Base-by-base conservation (phyloP, 208 protist genomes). In the Trypanosomatidae sp. region DNA sequence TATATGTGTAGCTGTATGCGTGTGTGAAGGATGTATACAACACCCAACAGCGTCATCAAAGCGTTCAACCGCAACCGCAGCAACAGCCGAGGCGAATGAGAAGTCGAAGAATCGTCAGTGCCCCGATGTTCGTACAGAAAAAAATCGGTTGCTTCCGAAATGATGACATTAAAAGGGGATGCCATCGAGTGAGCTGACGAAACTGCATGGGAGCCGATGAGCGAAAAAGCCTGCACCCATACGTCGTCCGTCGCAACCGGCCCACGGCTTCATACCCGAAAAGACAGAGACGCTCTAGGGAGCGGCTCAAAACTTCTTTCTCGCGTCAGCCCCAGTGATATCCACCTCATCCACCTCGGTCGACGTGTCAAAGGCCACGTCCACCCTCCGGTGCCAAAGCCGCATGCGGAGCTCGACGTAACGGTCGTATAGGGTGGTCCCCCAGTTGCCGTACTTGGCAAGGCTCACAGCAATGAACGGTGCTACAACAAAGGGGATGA, bases 401-500 rank as follows among this genome's bases (percentile, higher is more conserved):
- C 81, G 84, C 84, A 89, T 93, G 62, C 91, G 84, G 64, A 71
- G 75, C 78, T 93, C 84, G 36, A 95, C 85, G 70, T 94, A 96
- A 66, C 83, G 82, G 79, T 97, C 93, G 71, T 97, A 95, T 62
- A 91, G 71, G 41, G 85, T 87, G 13, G 84, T 80, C n/a, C 86
- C 83, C 72, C 83, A 85, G 41, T 84, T 82, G 69, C 87, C 88
- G 64, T 80, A 76, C 56, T 81, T 77, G 25, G 80, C 73, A 12
- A 89, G 68, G 49, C 85, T 90, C n/a, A 95, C 79, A 7, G 76
- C 76, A 28, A 71, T 82, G 68, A 96, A 97, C 0, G 93, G 93
- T 10, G 90, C 90, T 44, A 95, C 68, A 1, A 96, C 87, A 74
- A 95, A 97, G 0, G 93, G 93, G 25, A 95, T 79, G 64, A 95